Evolutionary conservation across 495 filamentous ascomycete genomes (phyloP).

Genomic region (Amphirosellinia nigrospora): DNA sequence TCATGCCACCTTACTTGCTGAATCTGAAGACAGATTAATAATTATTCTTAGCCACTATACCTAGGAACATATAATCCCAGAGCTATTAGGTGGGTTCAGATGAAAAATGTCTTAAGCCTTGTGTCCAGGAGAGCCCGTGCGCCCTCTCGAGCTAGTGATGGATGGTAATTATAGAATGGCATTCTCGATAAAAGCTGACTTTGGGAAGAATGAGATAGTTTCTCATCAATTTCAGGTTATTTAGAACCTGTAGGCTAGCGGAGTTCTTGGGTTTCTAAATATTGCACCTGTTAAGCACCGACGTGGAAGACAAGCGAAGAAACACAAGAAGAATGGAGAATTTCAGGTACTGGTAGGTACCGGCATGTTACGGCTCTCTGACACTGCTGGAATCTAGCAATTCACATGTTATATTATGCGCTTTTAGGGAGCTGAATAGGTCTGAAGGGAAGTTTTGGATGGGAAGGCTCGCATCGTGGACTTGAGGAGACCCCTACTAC

Average conservation of each 20-base stretch:
- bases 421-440: no score
- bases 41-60: neutral
- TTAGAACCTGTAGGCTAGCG: neutral
- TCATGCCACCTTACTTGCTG: neutral
- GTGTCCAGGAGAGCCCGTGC: neutral
- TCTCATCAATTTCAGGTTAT: neutral
- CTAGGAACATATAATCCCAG: neutral
- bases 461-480: neutral
- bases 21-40: neutral
- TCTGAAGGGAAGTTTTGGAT: neutral
- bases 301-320: neutral
- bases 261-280: neutral
- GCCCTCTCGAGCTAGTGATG: neutral
- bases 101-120: neutral
- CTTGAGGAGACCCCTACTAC: neutral
- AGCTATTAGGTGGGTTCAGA: neutral
- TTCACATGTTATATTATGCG: neutral
- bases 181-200: neutral
- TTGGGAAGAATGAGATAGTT: neutral
- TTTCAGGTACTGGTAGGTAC: neutral
- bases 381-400: neutral
- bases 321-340: neutral
- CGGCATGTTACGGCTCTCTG: conserved; percentile 1
- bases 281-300: neutral
- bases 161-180: neutral